Evolutionary conservation across 148 eudicot genomes (phyloP), one percentile per base, ranked within the genome.

Genomic region (Nyssa sinensis): DNA sequence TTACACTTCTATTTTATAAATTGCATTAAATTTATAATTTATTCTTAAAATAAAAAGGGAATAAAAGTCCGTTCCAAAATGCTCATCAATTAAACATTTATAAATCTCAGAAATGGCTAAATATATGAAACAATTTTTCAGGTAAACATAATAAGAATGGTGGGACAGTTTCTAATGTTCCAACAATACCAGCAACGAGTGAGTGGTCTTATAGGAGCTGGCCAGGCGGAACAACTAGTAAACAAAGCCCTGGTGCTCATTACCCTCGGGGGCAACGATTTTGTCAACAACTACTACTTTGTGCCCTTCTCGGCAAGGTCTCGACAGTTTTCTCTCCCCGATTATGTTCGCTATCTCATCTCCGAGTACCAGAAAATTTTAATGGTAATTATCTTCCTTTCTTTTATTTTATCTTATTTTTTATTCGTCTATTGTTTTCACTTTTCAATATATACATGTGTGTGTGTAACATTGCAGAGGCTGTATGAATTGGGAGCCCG

Each of bases 211-310:
- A 84, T 86, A 10, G 91, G 89, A 32, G 69, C 33, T 27, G 80
- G 14, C 4, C 69, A 60, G n/a, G 44, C 89, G 31, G 55, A 71
- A 62, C 67, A 74, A 19, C 86, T 83, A 2, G 89, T 88, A 57
- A 85, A 77, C 75, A 72, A 76, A 60, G 91, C 87, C 27, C 69
- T 88, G 2, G 87, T 88, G 16, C 80, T 88, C 30, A 84, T 88
- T 73, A 85, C 91, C 17, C 81, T 85, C 11, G 91, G 91, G 12
- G 91, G 91, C 74, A 88, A 88, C 53, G 91, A 88, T 68, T 88
- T 88, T 17, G 88, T 88, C 23, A 88, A 88, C 84, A 88, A 88
- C 78, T 88, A 88, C 65, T 88, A 66, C 55, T 58, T 85, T 62
- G 75, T 85, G n/a, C 91, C 91, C 0, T 81, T 72, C 71, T 81